Base-by-base conservation (phyloP, 352 stramenopile genomes). In the Phytophthora boehmeriae region DNA sequence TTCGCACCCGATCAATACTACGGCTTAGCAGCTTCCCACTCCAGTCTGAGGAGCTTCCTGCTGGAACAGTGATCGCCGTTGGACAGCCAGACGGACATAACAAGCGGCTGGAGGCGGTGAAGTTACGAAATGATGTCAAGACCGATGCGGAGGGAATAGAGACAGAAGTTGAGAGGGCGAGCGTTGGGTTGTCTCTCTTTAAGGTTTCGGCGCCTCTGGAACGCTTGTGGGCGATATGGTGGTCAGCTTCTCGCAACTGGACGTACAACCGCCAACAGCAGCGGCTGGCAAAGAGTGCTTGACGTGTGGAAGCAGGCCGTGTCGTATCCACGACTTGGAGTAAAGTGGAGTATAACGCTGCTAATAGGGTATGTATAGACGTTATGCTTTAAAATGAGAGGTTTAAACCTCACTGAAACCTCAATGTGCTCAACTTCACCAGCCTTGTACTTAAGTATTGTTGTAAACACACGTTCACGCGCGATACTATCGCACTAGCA, bases 1-100 rank as follows among this genome's bases (percentile, higher is more conserved):
- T 8, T 78, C 83, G 22, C 75, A 88, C 43, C 92, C 92, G 2
- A 90, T 99, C 72, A 95, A 90, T 20, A 53, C 91, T 59, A 89
- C 96, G 46, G 86, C 77, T 81, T 49, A 88, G 77, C 64, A 73
- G 51, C 50, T 35, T 85, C 38, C 72, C 76, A 19, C 52, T 89
- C 5, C 32, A 66, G 55, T 81, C 75, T 2, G 59, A 86, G 54
- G 76, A 89, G 63, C 68, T 84, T 9, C 64, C 56, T 0, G 56
- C 73, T 34, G 63, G 76, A 19, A 39, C 53, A 27, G 50, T n/a
- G 32, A 48, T 13, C 8, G 20, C 59, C 28, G 14, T 49, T 50
- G 51, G 22, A 10, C 42, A 36, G 17, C 17, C 27, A 44, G 51
- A 56, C 25, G 10, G 57, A 20, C n/a, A 39, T 16, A 38, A n/a